phyloP scores from a whole-genome alignment of 164 flowering plant genomes.

The Platanus orientalis region DNA sequence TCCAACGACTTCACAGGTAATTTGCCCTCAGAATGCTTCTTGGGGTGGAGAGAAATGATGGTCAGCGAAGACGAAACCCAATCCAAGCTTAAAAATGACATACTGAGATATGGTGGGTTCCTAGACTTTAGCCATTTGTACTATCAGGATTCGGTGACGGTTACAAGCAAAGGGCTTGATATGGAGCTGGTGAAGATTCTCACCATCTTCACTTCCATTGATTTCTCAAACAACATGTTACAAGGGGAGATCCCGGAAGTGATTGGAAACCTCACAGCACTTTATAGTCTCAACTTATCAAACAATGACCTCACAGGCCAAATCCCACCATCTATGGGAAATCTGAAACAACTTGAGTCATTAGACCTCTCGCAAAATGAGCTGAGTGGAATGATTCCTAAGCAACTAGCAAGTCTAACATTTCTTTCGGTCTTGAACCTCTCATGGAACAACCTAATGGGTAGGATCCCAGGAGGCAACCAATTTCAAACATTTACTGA shows the following conservation, averaged over 20 bases:
- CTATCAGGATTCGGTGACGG: too few relatives aligned
- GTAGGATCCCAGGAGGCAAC: too few relatives aligned
- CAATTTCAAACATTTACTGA: constrained; percentile 28
- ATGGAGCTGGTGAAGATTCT: constrained; percentile 40
- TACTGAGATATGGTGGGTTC: too few relatives aligned
- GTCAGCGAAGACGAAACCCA: neutral
- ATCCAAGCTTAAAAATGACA: neutral
- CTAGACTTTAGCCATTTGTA: too few relatives aligned
- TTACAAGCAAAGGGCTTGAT: too few relatives aligned
- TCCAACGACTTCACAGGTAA: constrained; percentile 42
- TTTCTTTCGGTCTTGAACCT: too few relatives aligned
- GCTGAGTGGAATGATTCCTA: constrained; percentile 33
- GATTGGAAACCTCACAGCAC: constrained; percentile 33
- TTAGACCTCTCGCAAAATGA: constrained; percentile 29
- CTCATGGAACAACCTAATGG: too few relatives aligned
- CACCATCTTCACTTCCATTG: constrained; percentile 36
- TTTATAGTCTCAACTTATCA: constrained; percentile 44
- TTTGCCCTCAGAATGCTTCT: constrained; percentile 16
- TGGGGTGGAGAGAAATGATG: constrained; percentile 35
- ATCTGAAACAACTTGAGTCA: constrained; percentile 23
- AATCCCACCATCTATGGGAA: constrained; percentile 31
- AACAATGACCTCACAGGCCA: constrained; percentile 25
- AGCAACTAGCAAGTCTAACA: constrained; percentile 13
- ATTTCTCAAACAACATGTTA: constrained; percentile 47
- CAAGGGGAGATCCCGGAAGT: constrained; percentile 43